Conservation (phyloP, 306 rosid genomes). For the Rosa persica region DNA sequence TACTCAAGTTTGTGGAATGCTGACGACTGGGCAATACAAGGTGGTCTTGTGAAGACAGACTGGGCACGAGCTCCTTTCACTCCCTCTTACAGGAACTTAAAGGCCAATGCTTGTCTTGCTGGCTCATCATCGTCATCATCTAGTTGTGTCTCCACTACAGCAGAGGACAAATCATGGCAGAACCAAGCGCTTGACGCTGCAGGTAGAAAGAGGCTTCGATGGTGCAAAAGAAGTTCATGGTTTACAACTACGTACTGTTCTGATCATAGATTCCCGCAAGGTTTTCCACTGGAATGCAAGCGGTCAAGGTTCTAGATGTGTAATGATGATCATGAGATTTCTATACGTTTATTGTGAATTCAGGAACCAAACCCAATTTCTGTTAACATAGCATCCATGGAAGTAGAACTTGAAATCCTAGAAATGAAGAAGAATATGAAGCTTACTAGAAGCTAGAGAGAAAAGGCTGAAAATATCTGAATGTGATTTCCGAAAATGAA, state of each 20-base stretch:
- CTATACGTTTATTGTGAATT: no score
- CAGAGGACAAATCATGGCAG: constrained; percentile 15
- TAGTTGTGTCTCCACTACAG: constrained; percentile 4
- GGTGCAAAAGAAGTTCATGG: constrained; percentile 48
- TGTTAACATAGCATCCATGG: no score
- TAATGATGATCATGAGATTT: no score
- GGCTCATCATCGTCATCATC: constrained; percentile 14
- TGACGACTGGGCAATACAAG: constrained; percentile 53
- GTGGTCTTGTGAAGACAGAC: constrained; percentile 47
- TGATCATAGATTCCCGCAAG: constrained; percentile 45
- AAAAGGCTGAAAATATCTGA: no score
- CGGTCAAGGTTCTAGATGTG: not conserved
- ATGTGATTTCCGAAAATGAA: no score
- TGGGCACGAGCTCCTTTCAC: constrained; percentile 50
- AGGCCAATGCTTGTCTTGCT: constrained; percentile 34
- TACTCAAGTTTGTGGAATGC: constrained; percentile 48
- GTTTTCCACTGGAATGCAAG: constrained; percentile 44
- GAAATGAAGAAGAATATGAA: no score
- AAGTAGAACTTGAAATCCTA: no score
- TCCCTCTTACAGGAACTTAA: constrained; percentile 42
- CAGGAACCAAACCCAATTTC: constrained; percentile 6
- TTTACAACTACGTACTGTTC: constrained; percentile 47
- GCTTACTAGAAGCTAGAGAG: no score
- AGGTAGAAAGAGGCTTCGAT: constrained; percentile 33
- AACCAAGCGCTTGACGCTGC: constrained; percentile 35